Evolutionary conservation across 2,329 filamentous ascomycete genomes (phyloP).

Genomic region (Penicillium crustosum): DNA sequence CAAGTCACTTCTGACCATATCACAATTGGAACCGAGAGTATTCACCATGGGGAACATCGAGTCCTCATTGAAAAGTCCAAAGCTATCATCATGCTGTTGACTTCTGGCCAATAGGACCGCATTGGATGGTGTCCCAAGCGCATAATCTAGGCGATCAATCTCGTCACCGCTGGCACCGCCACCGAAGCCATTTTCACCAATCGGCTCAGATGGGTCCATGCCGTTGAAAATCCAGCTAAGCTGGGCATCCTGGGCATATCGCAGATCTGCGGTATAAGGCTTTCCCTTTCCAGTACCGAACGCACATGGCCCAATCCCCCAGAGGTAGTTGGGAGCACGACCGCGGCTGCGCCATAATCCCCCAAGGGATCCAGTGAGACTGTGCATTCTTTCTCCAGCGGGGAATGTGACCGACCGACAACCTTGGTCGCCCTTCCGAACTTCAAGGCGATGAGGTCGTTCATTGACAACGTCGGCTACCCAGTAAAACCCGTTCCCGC

Average conservation of each 20-base stretch:
- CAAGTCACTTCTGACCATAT: background rate
- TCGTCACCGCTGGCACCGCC: slow-evolving; percentile 39
- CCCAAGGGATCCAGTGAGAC: slow-evolving; percentile 32
- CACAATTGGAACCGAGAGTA: background rate
- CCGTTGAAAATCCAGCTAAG: background rate
- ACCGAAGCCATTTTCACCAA: slow-evolving; percentile 25
- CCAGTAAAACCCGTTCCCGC: slow-evolving; percentile 43
- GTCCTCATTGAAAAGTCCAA: slow-evolving; percentile 2
- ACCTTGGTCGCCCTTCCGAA: slow-evolving; percentile 37
- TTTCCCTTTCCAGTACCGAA: slow-evolving; percentile 33
- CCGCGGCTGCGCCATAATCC: slow-evolving; percentile 38
- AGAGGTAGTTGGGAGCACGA: slow-evolving; percentile 32
- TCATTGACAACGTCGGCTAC: slow-evolving; percentile 22
- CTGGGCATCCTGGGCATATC: background rate
- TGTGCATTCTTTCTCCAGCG: slow-evolving; percentile 31
- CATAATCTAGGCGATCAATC: slow-evolving; percentile 37
- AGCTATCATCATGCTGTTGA: background rate
- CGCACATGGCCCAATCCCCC: slow-evolving; percentile 33
- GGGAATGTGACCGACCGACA: slow-evolving; percentile 31
- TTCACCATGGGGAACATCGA: slow-evolving; percentile 2
- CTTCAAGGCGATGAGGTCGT: slow-evolving; percentile 35
- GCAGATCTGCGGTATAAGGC: slow-evolving; percentile 16
- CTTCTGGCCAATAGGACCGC: slow-evolving; percentile 19
- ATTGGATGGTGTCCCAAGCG: slow-evolving; percentile 32
- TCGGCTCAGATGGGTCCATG: slow-evolving; percentile 14